These are phyloP conservation scores for Heteromeles arbutifolia DNA, from an alignment of 306 rosid genomes.

Conservation along the genomic window DNA sequence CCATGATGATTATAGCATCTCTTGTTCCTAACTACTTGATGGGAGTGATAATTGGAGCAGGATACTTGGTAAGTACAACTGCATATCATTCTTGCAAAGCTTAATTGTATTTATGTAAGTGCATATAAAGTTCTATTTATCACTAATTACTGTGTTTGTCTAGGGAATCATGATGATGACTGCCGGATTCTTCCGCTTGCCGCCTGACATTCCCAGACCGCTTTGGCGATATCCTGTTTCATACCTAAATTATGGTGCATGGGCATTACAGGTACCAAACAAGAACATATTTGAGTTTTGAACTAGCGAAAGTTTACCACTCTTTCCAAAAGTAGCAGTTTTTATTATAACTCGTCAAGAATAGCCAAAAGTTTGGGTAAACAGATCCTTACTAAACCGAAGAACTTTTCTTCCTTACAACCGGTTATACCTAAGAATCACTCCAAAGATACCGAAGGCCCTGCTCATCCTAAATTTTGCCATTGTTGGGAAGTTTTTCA, in stretches of 20 bases:
- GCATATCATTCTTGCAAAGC: background rate
- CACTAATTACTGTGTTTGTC: background rate
- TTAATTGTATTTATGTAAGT: too few relatives aligned
- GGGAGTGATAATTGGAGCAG: constrained; percentile 87
- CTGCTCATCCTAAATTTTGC: background rate
- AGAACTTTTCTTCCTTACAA: too few relatives aligned
- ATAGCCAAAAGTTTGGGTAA: background rate
- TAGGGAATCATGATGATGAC: constrained; percentile 97
- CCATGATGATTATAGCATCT: constrained; percentile 90
- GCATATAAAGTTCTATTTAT: background rate
- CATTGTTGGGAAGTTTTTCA: background rate
- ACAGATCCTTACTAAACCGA: too few relatives aligned
- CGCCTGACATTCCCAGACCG: constrained; percentile 64
- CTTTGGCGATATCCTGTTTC: constrained; percentile 87
- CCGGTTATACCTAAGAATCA: too few relatives aligned
- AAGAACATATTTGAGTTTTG: background rate
- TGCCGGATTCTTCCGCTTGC: constrained; percentile 61
- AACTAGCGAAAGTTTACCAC: background rate
- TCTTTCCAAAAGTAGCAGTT: background rate
- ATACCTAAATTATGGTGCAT: constrained; percentile 73
- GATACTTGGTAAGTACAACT: constrained; percentile 55
- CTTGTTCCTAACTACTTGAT: constrained; percentile 85
- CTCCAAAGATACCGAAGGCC: too few relatives aligned
- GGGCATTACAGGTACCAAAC: constrained; percentile 72
- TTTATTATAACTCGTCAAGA: background rate